Percentiles rank a stretch among this genome's conserved stretches.
phyloP scores from a whole-genome alignment of 768 basidiomycete genomes.

The Dacryopinax spathularia region DNA sequence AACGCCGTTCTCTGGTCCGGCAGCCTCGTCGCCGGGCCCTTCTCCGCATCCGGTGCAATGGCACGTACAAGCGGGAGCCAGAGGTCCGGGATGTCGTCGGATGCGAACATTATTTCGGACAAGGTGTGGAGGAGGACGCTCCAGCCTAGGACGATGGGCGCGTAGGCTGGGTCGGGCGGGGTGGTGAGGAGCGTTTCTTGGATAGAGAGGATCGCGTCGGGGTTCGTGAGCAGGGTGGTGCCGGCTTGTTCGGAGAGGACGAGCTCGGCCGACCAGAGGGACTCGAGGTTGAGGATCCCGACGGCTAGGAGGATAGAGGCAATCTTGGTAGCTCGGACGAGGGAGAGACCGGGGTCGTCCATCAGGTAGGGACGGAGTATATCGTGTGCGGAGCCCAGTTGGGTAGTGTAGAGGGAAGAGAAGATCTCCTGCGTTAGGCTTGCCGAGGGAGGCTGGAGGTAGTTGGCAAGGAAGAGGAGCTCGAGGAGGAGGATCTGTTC shows the following conservation, averaged over 20 bases:
- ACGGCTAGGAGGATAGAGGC: conserved; percentile 68
- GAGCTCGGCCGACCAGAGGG: conserved; percentile 30
- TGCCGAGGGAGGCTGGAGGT: conserved; percentile 52
- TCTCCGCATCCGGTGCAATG: background rate
- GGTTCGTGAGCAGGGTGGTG: background rate
- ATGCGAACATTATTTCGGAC: background rate
- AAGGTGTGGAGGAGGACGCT: background rate
- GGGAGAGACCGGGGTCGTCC: conserved; percentile 46
- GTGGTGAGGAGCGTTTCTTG: background rate
- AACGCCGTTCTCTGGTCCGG: background rate
- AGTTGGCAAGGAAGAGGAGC: conserved; percentile 80
- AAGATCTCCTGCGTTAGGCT: conserved; percentile 52
- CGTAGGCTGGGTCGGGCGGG: background rate
- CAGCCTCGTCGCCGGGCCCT: background rate
- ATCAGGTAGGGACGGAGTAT: conserved; percentile 55
- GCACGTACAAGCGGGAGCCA: background rate
- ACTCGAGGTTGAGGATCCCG: conserved; percentile 68
- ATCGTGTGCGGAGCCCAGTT: conserved; percentile 49
- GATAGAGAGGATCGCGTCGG: background rate
- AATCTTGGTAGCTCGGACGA: conserved; percentile 52
- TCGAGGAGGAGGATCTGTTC: conserved; percentile 75
- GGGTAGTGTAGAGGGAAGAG: conserved; percentile 47
- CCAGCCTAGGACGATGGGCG: background rate
- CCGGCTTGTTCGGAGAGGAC: background rate
- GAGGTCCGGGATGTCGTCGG: background rate